Evolutionary conservation across 495 filamentous ascomycete genomes (phyloP).

Genomic region (Trichoderma virens): DNA sequence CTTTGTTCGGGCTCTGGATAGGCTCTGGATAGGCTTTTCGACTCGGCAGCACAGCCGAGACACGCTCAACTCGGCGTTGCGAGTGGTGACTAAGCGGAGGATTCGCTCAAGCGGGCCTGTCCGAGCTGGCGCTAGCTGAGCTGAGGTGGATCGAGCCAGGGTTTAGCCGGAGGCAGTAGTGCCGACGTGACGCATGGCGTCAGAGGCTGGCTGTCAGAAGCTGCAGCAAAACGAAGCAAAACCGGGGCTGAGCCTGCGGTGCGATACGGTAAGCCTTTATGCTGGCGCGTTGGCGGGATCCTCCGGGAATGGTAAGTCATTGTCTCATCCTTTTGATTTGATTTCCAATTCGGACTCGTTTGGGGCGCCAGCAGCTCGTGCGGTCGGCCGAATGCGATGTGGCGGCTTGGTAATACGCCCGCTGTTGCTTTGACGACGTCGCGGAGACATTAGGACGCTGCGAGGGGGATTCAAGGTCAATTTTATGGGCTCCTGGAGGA

Average conservation of each 20-base stretch:
- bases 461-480: too few relatives aligned
- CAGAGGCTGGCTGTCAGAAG: not conserved
- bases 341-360: too few relatives aligned
- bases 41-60: too few relatives aligned
- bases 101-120: constrained; percentile 1
- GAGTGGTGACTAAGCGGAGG: not conserved
- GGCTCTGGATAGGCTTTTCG: not conserved
- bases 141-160: not conserved
- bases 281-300: too few relatives aligned
- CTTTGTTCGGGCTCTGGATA: not conserved
- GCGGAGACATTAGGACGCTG: too few relatives aligned
- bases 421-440: too few relatives aligned
- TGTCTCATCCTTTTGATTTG: too few relatives aligned
- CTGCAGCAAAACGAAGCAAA: not conserved
- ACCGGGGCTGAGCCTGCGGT: not conserved
- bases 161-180: not conserved
- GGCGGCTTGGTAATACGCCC: too few relatives aligned
- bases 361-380: too few relatives aligned
- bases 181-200: not conserved
- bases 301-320: too few relatives aligned
- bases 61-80: not conserved
- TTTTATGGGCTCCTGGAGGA: too few relatives aligned
- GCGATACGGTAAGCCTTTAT: not conserved
- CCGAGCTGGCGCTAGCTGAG: not conserved
- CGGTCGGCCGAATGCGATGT: too few relatives aligned